Evolutionary conservation across 108 stramenopile genomes (phyloP), one percentile per base, ranked within the genome.

Genomic region (Stephanodiscus triporus): DNA sequence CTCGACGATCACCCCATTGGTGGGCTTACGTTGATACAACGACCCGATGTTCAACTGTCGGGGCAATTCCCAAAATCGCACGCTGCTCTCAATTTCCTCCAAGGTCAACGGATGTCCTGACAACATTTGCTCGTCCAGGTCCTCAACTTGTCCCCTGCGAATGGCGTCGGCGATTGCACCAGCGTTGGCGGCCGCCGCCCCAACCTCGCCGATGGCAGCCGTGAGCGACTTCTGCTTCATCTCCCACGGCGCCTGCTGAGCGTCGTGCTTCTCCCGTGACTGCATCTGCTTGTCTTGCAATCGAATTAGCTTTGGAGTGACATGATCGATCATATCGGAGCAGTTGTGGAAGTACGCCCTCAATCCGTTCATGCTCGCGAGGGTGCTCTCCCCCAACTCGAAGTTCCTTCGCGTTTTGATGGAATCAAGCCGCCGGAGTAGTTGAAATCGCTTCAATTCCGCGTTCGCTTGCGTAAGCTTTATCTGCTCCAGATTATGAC

Each of bases 321-420:
- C 50, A 34, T 85, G 83, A 47, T 76, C 71, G 13, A 90, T 88
- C 54, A 89, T 73, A 75, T 90, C 87, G 55, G 87, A 80, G 55
- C 91, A 95, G 55, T 88, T 89, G 53, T 86, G 85, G 57, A 85
- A 89, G 68, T 91, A 91, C 2, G 87, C 85, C 9, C 87, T 63
- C 4, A 92, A 76, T 10, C 91, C 94, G 77, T 89, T 83, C 54
- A 95, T 65, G 10, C 86, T 86, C 6, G 91, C 85, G n/a, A 93
- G 62, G 26, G 84, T 70, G 51, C 78, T 84, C 70, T 95, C 94
- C n/a, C 91, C 89, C 50, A 95, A 69, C 82, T 91, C 94, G 81
- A 95, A 93, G 67, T 91, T 93, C n/a, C 91, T 77, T 6, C 94
- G 82, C 47, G 89, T 89, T 81, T 94, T 94, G 70, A 89, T 81